These are phyloP conservation scores for Dothideomycetes sp. DNA, from an alignment of 2,329 filamentous ascomycete species.

Conservation along the genomic window DNA sequence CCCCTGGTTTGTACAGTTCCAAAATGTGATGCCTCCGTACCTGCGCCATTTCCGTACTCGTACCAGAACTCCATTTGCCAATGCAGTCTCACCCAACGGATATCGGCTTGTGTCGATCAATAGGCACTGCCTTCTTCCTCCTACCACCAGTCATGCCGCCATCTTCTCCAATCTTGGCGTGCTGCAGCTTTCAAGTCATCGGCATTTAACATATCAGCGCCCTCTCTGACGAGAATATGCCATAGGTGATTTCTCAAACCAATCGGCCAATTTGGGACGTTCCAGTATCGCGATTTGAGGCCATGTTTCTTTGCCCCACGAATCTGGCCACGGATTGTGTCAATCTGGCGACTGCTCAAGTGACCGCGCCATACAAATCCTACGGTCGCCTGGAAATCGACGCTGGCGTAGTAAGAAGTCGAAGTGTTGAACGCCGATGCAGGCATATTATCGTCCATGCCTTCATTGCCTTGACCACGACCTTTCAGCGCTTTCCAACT, in stretches of 20 bases:
- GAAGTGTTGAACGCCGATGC: slow-evolving; percentile 32
- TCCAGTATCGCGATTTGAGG: slow-evolving; percentile 47
- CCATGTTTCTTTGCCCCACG: slow-evolving; percentile 39
- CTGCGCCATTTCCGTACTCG: too few species aligned
- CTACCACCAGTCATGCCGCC: slow-evolving; percentile 12
- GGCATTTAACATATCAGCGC: slow-evolving; percentile 46
- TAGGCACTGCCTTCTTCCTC: too few species aligned
- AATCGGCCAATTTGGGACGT: slow-evolving; percentile 43
- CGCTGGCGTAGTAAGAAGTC: slow-evolving; percentile 59
- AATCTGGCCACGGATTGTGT: slow-evolving; percentile 40
- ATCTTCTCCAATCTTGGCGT: slow-evolving; percentile 33
- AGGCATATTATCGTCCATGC: slow-evolving; percentile 23
- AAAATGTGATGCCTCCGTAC: too few species aligned
- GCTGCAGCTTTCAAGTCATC: slow-evolving; percentile 44
- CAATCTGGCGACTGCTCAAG: slow-evolving; percentile 35
- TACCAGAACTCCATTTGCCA: too few species aligned
- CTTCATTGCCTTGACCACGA: slow-evolving; percentile 35
- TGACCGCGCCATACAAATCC: slow-evolving; percentile 35
- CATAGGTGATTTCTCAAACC: slow-evolving; percentile 44
- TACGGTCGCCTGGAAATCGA: slow-evolving; percentile 43
- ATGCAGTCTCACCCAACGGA: too few species aligned
- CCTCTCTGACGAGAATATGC: slow-evolving; percentile 41
- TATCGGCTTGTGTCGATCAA: too few species aligned
- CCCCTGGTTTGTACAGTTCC: too few species aligned
- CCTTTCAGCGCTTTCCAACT: too few species aligned